Evolutionary conservation across 2,329 filamentous ascomycete species (phyloP).

Genomic region (Fusarium sp.): DNA sequence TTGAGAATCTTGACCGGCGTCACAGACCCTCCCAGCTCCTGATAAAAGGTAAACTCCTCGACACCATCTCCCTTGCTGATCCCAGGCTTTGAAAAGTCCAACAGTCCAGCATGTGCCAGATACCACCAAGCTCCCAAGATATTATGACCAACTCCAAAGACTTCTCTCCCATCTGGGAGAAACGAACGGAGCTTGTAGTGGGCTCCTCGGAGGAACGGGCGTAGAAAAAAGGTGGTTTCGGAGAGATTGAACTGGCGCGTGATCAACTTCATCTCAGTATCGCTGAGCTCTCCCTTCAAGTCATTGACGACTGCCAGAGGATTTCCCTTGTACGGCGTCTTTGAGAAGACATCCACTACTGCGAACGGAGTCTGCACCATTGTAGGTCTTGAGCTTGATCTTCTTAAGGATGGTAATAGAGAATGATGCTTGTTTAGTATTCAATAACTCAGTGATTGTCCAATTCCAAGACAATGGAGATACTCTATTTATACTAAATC

Average conservation of each 20-base stretch:
- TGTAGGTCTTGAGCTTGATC: not conserved
- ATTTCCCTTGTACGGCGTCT: constrained; percentile 32
- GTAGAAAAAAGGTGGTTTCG: constrained; percentile 36
- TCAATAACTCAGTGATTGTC: too few relatives aligned
- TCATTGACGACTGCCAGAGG: constrained; percentile 36
- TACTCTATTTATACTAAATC: not conserved
- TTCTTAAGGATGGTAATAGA: not conserved
- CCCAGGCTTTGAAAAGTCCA: constrained; percentile 10
- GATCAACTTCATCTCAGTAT: constrained; percentile 36
- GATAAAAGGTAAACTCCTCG: not conserved
- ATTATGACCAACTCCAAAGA: constrained; percentile 38
- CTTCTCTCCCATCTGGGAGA: constrained; percentile 34
- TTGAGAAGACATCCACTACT: constrained; percentile 37
- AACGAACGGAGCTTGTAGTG: constrained; percentile 33
- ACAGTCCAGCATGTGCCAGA: constrained; percentile 17
- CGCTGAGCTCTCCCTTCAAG: constrained; percentile 15
- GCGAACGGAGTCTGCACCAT: not conserved
- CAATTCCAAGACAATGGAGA: not conserved
- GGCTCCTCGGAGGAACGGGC: not conserved
- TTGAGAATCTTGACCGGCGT: not conserved
- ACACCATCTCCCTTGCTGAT: not conserved
- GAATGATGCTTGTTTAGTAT: not conserved
- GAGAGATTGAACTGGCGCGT: constrained; percentile 41
- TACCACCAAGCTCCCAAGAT: constrained; percentile 41
- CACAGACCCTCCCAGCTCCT: constrained; percentile 1